phyloP scores from a whole-genome alignment of 768 basidiomycete genomes.

The Boletales sp. region DNA sequence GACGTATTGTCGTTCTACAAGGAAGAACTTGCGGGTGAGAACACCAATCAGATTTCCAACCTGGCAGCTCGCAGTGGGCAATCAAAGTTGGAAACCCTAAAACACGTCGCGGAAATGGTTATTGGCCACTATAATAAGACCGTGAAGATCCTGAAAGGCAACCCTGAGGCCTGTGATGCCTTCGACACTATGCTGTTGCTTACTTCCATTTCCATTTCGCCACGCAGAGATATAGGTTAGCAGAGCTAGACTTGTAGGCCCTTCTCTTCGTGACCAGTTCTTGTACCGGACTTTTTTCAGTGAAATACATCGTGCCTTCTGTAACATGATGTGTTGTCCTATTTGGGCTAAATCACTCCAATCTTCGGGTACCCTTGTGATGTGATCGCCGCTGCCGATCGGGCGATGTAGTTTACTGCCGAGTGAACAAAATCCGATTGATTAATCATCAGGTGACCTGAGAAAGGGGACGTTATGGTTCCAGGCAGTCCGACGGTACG shows the following conservation, averaged over 20 bases:
- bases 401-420: too few relatives aligned
- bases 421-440: too few relatives aligned
- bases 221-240: slow-evolving; percentile 16
- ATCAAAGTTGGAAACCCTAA: slow-evolving; percentile 24
- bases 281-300: too few relatives aligned
- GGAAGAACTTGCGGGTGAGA: slow-evolving; percentile 33
- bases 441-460: too few relatives aligned
- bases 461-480: too few relatives aligned
- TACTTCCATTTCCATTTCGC: slow-evolving; percentile 22
- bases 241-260: slow-evolving; percentile 9
- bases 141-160: slow-evolving; percentile 16
- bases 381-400: too few relatives aligned
- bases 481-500: too few relatives aligned
- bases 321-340: too few relatives aligned
- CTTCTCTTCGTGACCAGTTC: too few relatives aligned
- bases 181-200: slow-evolving; percentile 10
- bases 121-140: slow-evolving; percentile 18
- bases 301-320: too few relatives aligned
- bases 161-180: slow-evolving; percentile 3
- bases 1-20: slow-evolving; percentile 37
- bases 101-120: slow-evolving; percentile 17
- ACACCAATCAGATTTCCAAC: slow-evolving; percentile 29
- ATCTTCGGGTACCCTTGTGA: too few relatives aligned
- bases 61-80: slow-evolving; percentile 18
- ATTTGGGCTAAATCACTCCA: too few relatives aligned